Evolutionary conservation across 371 early-diverging fungal species (phyloP), one percentile per base, ranked within the genome.

Genomic region (Choanephora cucurbitarum): DNA sequence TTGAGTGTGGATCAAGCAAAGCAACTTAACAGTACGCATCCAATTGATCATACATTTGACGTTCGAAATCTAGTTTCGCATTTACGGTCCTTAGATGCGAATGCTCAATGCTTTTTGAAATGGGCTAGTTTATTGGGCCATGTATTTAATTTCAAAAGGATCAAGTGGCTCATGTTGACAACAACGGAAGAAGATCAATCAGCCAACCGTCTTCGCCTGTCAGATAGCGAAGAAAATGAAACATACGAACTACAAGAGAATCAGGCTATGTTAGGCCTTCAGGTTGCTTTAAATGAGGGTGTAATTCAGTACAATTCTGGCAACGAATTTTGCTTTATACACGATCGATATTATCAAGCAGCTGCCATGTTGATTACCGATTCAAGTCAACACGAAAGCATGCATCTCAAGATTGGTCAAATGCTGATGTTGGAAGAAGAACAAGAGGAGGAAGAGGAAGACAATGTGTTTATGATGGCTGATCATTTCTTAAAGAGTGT

Each of bases 41-140:
- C 32, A 37, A 19, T 31, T 6, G 60, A 63, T 11, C 57, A 52
- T 32, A 59, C 66, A 3, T 52, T 71, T 21, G 77, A 77, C 44
- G 70, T 74, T 1, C 57, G 68, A 4, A 63, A 74, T 18, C 39
- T 77, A 5, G 66, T 72, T 6, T 69, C 67, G 2, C 73, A 72
- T 44, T 45, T 77, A 44, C 66, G 55, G 5, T 74, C 74, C 0
- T 39, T 77, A 19, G 72, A 75, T 50, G 50, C 45, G 11, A 40
- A 46, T 18, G 58, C 75, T 1, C 75, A 74, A 39, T 33, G 54
- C 2, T 71, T 74, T 40, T 44, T 70, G 1, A 74, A 69, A 69
- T 74, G 75, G 75, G 75, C 75, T n/a, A 74, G 75, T 55, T 45
- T 74, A 17, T 61, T 74, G 0, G 75, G 75, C 1, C 71, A 60